These are phyloP conservation scores for Trichoderma erinaceum DNA, from an alignment of 495 filamentous ascomycete species.

Conservation along the genomic window DNA sequence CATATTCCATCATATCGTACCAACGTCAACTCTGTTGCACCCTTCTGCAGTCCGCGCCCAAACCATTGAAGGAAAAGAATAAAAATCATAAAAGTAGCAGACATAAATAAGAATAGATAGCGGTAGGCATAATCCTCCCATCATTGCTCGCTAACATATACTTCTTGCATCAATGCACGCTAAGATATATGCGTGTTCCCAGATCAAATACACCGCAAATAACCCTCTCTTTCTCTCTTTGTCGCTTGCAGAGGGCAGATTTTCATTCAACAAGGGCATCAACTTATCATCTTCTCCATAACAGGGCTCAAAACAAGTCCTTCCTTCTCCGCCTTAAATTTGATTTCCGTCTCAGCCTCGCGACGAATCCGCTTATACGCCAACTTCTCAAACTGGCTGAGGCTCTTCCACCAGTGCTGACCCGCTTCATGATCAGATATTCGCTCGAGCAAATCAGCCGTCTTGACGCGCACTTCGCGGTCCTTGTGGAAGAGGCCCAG, in stretches of 20 bases:
- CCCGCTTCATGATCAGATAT: constrained; percentile 84
- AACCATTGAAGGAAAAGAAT: not conserved
- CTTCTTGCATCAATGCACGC: not conserved
- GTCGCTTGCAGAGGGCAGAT: not conserved
- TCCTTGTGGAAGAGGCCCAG: constrained; percentile 93
- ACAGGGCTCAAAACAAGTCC: constrained; percentile 20
- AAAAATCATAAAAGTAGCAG: not conserved
- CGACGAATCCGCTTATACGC: constrained; percentile 63
- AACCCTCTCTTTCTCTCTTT: not conserved
- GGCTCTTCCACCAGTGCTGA: constrained; percentile 80
- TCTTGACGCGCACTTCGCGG: constrained; percentile 66
- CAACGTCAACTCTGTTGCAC: not conserved
- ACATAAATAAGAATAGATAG: no score
- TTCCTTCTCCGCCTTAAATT: constrained; percentile 28
- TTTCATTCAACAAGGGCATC: not conserved
- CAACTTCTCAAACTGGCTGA: constrained; percentile 84
- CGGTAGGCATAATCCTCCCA: not conserved
- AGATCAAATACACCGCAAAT: not conserved
- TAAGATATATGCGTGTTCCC: not conserved
- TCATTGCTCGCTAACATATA: not conserved
- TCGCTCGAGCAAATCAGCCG: constrained; percentile 73
- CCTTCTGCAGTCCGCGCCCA: not conserved
- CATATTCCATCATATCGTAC: not conserved
- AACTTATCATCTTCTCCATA: constrained; percentile 28
- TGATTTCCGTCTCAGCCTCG: constrained; percentile 49